phyloP scores from a whole-genome alignment of 805 yeast species.

The Ogataea pini region DNA sequence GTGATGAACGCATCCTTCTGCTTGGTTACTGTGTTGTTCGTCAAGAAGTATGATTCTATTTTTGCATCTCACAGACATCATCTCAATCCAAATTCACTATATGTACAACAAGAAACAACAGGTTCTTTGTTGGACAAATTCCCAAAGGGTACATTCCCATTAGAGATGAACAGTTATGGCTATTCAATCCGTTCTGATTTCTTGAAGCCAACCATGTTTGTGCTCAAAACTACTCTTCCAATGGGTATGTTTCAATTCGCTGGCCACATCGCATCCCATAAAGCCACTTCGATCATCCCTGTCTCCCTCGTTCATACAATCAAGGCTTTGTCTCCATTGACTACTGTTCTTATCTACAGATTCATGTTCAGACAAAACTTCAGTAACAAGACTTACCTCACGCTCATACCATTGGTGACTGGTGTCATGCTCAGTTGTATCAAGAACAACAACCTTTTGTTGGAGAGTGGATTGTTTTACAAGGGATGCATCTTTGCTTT shows the following conservation, averaged over 20 bases:
- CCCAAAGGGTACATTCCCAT: constrained; percentile 55
- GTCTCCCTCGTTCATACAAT: constrained; percentile 95
- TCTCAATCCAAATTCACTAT: constrained; percentile 37
- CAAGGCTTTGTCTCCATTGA: constrained; percentile 86
- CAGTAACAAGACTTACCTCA: constrained; percentile 65
- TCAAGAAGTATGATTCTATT: constrained; percentile 38
- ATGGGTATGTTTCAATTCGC: constrained; percentile 93
- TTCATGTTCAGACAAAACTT: constrained; percentile 59
- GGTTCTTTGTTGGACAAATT: constrained; percentile 31
- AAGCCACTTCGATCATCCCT: constrained; percentile 88
- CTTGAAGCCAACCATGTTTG: constrained; percentile 52
- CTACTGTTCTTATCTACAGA: constrained; percentile 81
- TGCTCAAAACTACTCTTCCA: constrained; percentile 74
- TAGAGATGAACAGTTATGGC: constrained; percentile 30
- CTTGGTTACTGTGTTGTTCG: constrained; percentile 33
- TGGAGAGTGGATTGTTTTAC: constrained; percentile 30
- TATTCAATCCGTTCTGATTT: constrained; percentile 39
- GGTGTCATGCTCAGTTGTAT: constrained; percentile 87
- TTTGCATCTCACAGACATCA: constrained; percentile 30
- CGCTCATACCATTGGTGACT: constrained; percentile 72
- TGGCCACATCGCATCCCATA: constrained; percentile 89
- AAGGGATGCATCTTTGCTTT: constrained; percentile 53
- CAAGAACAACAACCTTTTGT: constrained; percentile 34
- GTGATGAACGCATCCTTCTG: constrained; percentile 68
- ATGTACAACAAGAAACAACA: constrained; percentile 22